Evolutionary conservation across 306 rosid genomes (phyloP), one percentile per base, ranked within the genome.

Genomic region (Clitoria ternatea): DNA sequence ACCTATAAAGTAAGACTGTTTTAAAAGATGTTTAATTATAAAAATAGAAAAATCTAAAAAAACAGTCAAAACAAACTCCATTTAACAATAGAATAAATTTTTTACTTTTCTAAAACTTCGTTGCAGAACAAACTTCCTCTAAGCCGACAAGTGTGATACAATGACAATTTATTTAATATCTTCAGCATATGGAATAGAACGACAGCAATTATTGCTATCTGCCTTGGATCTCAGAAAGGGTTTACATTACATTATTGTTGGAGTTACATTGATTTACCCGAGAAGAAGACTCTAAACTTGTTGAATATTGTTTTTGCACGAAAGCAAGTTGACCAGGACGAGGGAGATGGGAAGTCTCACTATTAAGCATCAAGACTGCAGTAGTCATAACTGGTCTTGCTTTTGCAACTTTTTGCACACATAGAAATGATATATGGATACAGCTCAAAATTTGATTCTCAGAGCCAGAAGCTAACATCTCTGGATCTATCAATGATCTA

Each of bases 381-480:
- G 70, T 60, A 3, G 76, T 24, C 81, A 81, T 60, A 22, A 60
- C 33, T 23, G 81, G 81, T 72, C 85, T 76, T 3, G 75, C 42
- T 72, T 66, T 76, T 44, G 81, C 81, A 47, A 60, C 33, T 72
- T 76, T 81, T 72, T 81, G 85, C 57, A 76, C 81, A 59, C 85
- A 81, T 1, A 81, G 69, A 50, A 81, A 74, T 35, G 75, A 78
- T 59, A 76, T 72, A 55, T 76, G 85, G 33, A 76, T 71, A 75
- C 84, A 76, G 54, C 74, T 81, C 76, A 76, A 42, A 10, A 81
- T 81, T 13, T 81, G 54, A 12, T 32, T 33, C 70, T 61, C 78
- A 18, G 45, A 70, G 10, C 55, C 36, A 48, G 72, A 44, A 76
- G 27, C 54, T 48, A 23, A 65, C 57, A 71, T 71, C 13, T 65